Conservation (phyloP, 2,329 filamentous ascomycete species). For the Verticillium zaregamsianum region DNA sequence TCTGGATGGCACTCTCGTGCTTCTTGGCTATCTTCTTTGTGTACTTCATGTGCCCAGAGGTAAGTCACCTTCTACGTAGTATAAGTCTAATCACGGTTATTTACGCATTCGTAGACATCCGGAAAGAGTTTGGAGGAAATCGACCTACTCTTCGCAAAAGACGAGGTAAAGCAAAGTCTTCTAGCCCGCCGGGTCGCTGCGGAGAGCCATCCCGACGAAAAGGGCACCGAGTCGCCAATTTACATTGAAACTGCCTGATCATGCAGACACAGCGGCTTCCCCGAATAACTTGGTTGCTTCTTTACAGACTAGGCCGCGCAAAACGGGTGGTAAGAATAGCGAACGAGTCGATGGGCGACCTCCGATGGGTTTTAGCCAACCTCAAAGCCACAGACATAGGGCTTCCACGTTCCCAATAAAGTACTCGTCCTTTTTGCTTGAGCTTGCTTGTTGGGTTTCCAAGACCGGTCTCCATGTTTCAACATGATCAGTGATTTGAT, state of each 20-base stretch:
- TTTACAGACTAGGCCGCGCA: too few relatives aligned
- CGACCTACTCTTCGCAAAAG: conserved; percentile 3
- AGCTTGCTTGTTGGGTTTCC: too few relatives aligned
- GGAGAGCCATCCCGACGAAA: background rate
- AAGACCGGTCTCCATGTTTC: too few relatives aligned
- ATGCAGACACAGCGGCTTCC: background rate
- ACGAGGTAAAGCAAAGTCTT: conserved; percentile 1
- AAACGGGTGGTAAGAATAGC: too few relatives aligned
- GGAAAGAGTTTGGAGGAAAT: conserved; percentile 4
- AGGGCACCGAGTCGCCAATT: background rate
- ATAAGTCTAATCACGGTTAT: background rate
- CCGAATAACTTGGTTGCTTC: too few relatives aligned
- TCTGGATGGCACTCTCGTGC: conserved; percentile 11
- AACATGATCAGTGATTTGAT: too few relatives aligned
- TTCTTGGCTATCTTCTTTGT: conserved; percentile 5
- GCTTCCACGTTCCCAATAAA: too few relatives aligned
- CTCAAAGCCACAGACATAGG: too few relatives aligned
- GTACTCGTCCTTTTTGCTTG: too few relatives aligned
- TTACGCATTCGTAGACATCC: background rate
- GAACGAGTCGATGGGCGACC: too few relatives aligned
- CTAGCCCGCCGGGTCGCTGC: background rate
- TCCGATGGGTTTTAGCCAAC: too few relatives aligned
- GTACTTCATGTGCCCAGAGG: conserved; percentile 5
- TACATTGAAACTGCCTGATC: background rate
- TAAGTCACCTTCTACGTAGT: background rate